A percentile compares a stretch with the other conserved stretches of the same genome.
These are phyloP conservation scores for Leucogyrophana mollusca DNA, from an alignment of 768 basidiomycete genomes.

Conservation along the genomic window DNA sequence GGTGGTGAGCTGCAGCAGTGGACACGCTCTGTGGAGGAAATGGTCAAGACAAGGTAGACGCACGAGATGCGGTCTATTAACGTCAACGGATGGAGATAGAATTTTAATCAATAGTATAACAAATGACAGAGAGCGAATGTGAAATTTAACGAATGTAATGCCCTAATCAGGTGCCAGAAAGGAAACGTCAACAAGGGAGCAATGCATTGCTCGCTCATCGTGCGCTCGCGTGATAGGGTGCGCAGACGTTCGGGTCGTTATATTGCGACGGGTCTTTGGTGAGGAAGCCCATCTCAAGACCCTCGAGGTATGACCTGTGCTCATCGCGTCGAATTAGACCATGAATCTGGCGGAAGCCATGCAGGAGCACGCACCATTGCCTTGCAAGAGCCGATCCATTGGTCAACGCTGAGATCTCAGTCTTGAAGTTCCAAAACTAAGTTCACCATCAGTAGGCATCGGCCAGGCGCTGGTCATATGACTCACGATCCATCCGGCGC, in stretches of 20 bases:
- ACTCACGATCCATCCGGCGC: constrained; percentile 59
- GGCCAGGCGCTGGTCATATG: not conserved
- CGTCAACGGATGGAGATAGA: too few species aligned
- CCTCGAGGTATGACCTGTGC: constrained; percentile 71
- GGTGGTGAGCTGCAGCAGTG: constrained; percentile 41
- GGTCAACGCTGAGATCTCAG: constrained; percentile 49
- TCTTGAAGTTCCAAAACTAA: constrained; percentile 75
- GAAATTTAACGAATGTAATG: too few species aligned
- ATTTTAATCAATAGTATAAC: too few species aligned
- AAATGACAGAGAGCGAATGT: too few species aligned
- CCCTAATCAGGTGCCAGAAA: too few species aligned
- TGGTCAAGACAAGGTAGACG: constrained; percentile 9
- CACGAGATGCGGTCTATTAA: too few species aligned
- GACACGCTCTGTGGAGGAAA: constrained; percentile 22
- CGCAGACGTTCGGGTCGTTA: constrained; percentile 64
- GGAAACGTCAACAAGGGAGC: too few species aligned
- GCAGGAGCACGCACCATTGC: constrained; percentile 52
- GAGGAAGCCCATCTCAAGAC: constrained; percentile 54
- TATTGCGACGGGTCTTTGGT: constrained; percentile 59
- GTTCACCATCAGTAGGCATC: not conserved
- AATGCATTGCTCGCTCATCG: too few species aligned
- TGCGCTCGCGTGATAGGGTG: constrained; percentile 33
- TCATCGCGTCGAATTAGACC: not conserved
- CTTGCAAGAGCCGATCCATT: constrained; percentile 50
- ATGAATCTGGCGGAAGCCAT: not conserved